Percentiles rank a stretch among this genome's conserved stretches.
Conservation (phyloP, 192 early-diverging fungal genomes). For the Coemansia sp. region DNA sequence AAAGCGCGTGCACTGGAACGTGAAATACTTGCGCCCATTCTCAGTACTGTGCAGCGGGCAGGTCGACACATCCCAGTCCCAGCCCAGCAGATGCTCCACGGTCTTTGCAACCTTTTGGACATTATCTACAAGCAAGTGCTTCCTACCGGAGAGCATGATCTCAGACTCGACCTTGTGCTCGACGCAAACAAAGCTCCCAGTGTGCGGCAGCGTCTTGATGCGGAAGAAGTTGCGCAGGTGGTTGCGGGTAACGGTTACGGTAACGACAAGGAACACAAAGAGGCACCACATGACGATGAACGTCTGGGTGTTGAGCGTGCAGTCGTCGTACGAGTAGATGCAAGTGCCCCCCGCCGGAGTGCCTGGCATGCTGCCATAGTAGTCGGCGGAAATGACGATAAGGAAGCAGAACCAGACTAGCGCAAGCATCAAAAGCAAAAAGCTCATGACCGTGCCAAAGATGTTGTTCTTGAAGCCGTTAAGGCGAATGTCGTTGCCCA, state of each 20-base stretch:
- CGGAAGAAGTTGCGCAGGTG: slow-evolving; percentile 57
- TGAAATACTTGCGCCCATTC: slow-evolving; percentile 61
- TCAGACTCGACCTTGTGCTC: slow-evolving; percentile 37
- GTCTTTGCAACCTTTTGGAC: slow-evolving; percentile 19
- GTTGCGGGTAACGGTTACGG: slow-evolving; percentile 27
- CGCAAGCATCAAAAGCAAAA: slow-evolving; percentile 38
- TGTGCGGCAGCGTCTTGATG: slow-evolving; percentile 41
- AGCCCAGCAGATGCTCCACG: slow-evolving; percentile 25
- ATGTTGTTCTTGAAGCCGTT: slow-evolving; percentile 49
- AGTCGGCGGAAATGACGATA: slow-evolving; percentile 49
- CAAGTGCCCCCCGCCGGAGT: slow-evolving; percentile 16
- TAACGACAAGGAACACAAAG: slow-evolving; percentile 48
- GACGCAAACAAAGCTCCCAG: slow-evolving; percentile 52
- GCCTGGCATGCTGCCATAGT: slow-evolving; percentile 33
- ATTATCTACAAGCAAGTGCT: slow-evolving; percentile 13
- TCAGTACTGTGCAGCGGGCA: slow-evolving; percentile 49
- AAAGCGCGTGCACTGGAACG: slow-evolving; percentile 72
- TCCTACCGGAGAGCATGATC: slow-evolving; percentile 41
- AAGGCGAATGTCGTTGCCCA: slow-evolving; percentile 35
- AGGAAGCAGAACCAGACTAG: slow-evolving; percentile 42
- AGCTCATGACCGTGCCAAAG: slow-evolving; percentile 46
- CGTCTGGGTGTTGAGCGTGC: slow-evolving; percentile 38
- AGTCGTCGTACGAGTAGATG: slow-evolving; percentile 36
- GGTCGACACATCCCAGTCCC: slow-evolving; percentile 50
- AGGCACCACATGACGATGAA: slow-evolving; percentile 58